phyloP scores from a whole-genome alignment of 139 green algal genomes.

The Chlamydomonas eustigma region DNA sequence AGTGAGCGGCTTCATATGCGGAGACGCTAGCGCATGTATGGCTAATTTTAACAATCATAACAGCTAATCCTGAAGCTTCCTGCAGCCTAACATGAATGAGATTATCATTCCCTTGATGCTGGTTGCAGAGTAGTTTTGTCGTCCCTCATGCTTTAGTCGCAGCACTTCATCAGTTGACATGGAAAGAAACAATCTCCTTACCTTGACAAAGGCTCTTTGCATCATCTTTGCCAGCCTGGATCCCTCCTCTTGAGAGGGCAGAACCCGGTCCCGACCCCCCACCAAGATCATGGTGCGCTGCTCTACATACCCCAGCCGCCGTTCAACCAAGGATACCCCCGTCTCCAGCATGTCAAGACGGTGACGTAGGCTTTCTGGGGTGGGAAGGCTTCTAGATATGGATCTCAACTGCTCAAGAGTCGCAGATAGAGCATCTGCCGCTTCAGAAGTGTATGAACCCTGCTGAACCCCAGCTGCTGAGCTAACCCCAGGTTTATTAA shows the following conservation, averaged over 20 bases:
- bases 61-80: too few species aligned
- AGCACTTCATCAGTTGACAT: too few species aligned
- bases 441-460: neutral
- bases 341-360: neutral
- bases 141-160: too few species aligned
- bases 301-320: neutral
- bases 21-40: too few species aligned
- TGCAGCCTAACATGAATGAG: too few species aligned
- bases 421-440: neutral
- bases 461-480: neutral
- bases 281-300: constrained; percentile 59
- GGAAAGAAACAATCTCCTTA: too few species aligned
- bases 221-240: constrained; percentile 29
- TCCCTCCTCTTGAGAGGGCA: constrained; percentile 54
- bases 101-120: too few species aligned
- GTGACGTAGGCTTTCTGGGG: neutral
- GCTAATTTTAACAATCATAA: too few species aligned
- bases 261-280: constrained; percentile 29
- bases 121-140: too few species aligned
- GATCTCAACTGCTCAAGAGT: neutral
- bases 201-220: constrained; percentile 31
- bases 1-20: too few species aligned
- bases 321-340: neutral
- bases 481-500: neutral
- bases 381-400: neutral